These are phyloP conservation scores for Platanthera zijinensis DNA, from an alignment of 106 monocot genomes.

Conservation along the genomic window DNA sequence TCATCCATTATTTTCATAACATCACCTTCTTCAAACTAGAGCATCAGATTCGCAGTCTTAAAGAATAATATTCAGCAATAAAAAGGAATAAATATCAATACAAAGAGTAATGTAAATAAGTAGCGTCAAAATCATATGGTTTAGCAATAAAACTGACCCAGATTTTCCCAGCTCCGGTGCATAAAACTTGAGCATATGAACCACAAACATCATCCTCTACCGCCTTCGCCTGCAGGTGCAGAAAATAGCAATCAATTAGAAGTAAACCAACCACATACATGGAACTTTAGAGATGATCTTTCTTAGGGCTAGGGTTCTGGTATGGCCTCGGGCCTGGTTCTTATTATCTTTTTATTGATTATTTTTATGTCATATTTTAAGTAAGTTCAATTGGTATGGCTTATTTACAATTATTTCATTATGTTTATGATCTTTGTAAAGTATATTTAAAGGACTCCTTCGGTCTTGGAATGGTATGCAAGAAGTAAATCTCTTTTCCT, in stretches of 20 bases:
- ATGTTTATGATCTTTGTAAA: no score
- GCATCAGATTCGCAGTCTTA: neutral
- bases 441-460: neutral
- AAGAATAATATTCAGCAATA: neutral
- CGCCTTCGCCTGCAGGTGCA: conserved; percentile 50
- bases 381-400: neutral
- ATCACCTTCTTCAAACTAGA: conserved; percentile 70
- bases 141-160: conserved; percentile 75
- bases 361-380: neutral
- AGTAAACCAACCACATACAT: neutral
- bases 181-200: conserved; percentile 55
- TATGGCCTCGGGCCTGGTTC: no score
- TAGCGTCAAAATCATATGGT: conserved; percentile 27
- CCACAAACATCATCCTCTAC: conserved; percentile 48
- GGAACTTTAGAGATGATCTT: neutral
- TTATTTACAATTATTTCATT: no score
- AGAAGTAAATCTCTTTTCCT: no score
- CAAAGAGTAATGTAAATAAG: conserved; percentile 30
- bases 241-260: neutral
- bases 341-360: no score
- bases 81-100: conserved; percentile 1
- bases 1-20: conserved; percentile 51
- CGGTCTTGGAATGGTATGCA: no score
- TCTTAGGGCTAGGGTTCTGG: neutral
- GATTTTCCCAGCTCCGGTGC: conserved; percentile 49